phyloP scores from a whole-genome alignment of 768 basidiomycete genomes.

The Boletus reticuloceps region DNA sequence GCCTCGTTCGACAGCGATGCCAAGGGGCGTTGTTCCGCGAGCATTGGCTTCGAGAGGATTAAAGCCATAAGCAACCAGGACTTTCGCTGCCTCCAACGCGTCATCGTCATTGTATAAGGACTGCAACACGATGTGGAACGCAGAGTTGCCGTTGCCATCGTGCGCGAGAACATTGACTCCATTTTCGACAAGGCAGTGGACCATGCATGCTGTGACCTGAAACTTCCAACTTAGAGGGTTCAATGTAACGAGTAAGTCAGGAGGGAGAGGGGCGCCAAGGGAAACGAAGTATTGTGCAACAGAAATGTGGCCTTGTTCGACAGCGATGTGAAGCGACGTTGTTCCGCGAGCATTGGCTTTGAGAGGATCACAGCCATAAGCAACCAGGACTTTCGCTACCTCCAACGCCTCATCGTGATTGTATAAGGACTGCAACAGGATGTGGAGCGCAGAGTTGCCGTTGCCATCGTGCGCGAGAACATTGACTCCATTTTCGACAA shows the following conservation, averaged over 20 bases:
- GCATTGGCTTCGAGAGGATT: not conserved
- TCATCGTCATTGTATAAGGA: not conserved
- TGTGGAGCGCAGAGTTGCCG: too few relatives aligned
- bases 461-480: too few relatives aligned
- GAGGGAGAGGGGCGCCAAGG: not conserved
- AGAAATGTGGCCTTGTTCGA: not conserved
- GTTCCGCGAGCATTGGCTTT: too few relatives aligned
- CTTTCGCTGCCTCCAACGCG: not conserved
- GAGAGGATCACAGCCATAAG: too few relatives aligned
- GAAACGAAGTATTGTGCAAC: not conserved
- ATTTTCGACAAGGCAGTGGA: not conserved
- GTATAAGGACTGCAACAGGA: too few relatives aligned
- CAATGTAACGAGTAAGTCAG: not conserved
- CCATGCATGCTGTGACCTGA: too few relatives aligned
- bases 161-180: not conserved
- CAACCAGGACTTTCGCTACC: too few relatives aligned
- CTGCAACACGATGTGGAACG: not conserved
- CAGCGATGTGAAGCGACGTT: not conserved
- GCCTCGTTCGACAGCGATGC: not conserved
- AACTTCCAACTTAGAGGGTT: rapidly evolving
- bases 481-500: too few relatives aligned
- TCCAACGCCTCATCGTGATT: too few relatives aligned
- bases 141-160: not conserved
- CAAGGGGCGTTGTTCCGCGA: not conserved
- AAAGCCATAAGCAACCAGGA: not conserved